These are phyloP conservation scores for Carnegiea gigantea DNA, from an alignment of 179 eudicot genomes.

Conservation along the genomic window DNA sequence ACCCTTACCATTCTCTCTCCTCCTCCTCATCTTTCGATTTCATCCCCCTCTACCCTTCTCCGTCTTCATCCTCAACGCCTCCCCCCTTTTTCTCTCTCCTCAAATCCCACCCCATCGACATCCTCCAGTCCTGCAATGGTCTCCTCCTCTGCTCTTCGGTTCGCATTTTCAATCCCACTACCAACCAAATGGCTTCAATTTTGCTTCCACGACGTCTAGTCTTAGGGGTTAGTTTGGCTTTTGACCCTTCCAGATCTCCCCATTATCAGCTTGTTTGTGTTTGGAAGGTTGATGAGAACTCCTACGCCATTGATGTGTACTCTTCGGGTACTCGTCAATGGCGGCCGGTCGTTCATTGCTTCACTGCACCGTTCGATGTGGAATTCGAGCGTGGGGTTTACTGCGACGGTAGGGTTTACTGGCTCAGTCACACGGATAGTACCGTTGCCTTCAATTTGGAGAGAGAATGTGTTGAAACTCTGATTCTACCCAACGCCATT, in stretches of 20 bases:
- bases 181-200: conserved; percentile 6
- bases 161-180: conserved; percentile 27
- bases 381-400: conserved; percentile 39
- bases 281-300: not conserved
- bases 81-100: conserved; percentile 27
- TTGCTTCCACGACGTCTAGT: conserved; percentile 1
- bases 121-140: conserved; percentile 40
- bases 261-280: conserved; percentile 24
- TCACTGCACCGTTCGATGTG: conserved; percentile 36
- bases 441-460: conserved; percentile 32
- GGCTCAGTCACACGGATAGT: conserved; percentile 42
- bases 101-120: conserved; percentile 20
- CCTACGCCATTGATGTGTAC: conserved; percentile 20
- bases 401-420: conserved; percentile 32
- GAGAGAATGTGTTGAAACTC: conserved; percentile 6
- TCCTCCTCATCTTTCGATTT: conserved; percentile 14
- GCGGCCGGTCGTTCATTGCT: conserved; percentile 14
- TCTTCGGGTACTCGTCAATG: conserved; percentile 7
- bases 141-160: conserved; percentile 26
- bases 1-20: conserved; percentile 4
- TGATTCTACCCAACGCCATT: conserved; percentile 25
- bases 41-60: not conserved
- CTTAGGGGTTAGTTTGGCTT: conserved; percentile 27
- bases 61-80: not conserved
- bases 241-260: conserved; percentile 20